phyloP scores from a whole-genome alignment of 1,284 basidiomycete genomes.

The Malassezia yamatoensis region DNA sequence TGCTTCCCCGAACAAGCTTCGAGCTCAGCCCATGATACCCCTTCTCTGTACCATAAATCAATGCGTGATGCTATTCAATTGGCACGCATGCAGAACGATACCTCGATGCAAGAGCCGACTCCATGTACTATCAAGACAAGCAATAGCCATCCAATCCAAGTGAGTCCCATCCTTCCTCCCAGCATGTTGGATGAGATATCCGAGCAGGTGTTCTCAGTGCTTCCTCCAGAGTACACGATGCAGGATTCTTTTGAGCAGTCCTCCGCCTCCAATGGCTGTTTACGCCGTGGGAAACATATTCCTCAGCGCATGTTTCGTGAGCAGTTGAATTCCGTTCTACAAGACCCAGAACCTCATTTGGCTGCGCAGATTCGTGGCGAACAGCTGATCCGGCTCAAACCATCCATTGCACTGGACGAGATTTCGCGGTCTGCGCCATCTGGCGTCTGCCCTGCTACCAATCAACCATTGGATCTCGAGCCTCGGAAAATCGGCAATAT shows the following conservation, averaged over 20 bases:
- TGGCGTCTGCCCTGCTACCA: background rate
- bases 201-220: conserved; percentile 15
- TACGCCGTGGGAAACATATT: background rate
- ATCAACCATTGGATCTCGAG: background rate
- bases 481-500: conserved; percentile 64
- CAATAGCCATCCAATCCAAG: conserved; percentile 42
- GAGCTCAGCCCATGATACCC: background rate
- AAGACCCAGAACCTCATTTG: conserved; percentile 17
- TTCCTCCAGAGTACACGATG: conserved; percentile 11
- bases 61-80: conserved; percentile 1
- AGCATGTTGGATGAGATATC: conserved; percentile 23
- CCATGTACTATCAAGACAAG: conserved; percentile 29
- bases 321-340: background rate
- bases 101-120: background rate
- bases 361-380: conserved; percentile 22
- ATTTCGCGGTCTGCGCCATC: background rate
- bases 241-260: too few species aligned
- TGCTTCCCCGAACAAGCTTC: background rate
- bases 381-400: conserved; percentile 28
- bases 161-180: conserved; percentile 33
- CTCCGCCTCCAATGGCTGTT: background rate
- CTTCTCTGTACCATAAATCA: background rate
- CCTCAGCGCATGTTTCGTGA: conserved; percentile 9
- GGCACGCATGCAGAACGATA: conserved; percentile 5
- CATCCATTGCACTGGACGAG: conserved; percentile 23